Evolutionary conservation across 192 early-diverging fungal genomes (phyloP), one percentile per base, ranked within the genome.

Genomic region (Coemansia furcata): DNA sequence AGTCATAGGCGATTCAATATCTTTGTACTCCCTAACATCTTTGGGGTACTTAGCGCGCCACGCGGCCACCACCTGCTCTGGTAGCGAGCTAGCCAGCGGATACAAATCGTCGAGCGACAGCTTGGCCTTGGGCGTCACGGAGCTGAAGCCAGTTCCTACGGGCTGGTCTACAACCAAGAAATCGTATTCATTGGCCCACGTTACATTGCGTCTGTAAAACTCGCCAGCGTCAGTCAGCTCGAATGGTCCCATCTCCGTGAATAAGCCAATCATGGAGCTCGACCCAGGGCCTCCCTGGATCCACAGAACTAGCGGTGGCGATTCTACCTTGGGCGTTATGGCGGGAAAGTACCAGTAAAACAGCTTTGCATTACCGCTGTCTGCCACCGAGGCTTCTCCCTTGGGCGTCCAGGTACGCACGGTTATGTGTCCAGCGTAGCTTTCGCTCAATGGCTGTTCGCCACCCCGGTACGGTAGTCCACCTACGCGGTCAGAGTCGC

Each of bases 311-410:
- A 94, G 80, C 6, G 93, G 91, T 43, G 92, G 87, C 38, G 85
- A 68, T 44, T 76, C 77, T 8, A 80, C 69, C 43, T 77, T 68
- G 19, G 89, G 87, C 23, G 85, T 76, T 62, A 88, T 83, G 10
- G 89, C 87, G 1, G 93, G 93, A 62, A 94, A 92, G 67, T 84
- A 94, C 91, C 91, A 92, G 74, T 91, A 94, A 55, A 88, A 90
- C 67, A 83, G 69, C 38, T 69, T 72, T 62, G 80, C 75, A 23
- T 52, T 60, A 3, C 80, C 80, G 37, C 69, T 83, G 54, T 65
- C 65, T 21, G 67, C 33, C 17, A 52, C 15, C 36, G 58, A 60
- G 21, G 49, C 71, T 4, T 73, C 72, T 12, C 69, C 78, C 17
- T 62, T 62, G 33, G 70, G 73, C 11, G 78, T 82, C 80, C 82